Percentiles rank a stretch among this genome's conserved stretches.
Conservation (phyloP, 176 grass and related monocot species). For the Cenchrus americanus region DNA sequence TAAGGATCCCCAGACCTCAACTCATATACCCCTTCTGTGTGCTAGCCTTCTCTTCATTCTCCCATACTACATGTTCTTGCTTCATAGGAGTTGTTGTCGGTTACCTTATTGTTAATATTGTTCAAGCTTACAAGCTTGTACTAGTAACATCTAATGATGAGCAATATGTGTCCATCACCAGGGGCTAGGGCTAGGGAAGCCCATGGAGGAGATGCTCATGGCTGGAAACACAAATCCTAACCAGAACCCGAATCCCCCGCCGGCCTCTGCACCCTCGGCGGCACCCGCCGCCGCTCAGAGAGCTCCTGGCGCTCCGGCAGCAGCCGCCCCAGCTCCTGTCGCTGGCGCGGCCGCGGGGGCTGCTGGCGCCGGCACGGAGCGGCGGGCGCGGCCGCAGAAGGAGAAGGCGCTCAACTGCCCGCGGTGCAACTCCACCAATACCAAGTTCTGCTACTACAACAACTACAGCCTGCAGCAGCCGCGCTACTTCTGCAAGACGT, state of each 20-base stretch:
- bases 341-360: conserved; percentile 35
- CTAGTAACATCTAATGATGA: conserved; percentile 28
- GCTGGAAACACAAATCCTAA: conserved; percentile 51
- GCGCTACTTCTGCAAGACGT: conserved; percentile 97
- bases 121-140: neutral
- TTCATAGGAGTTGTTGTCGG: conserved; percentile 9
- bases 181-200: conserved; percentile 77
- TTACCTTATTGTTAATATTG: conserved; percentile 14
- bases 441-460: conserved; percentile 99
- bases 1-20: neutral
- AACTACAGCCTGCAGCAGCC: conserved; percentile 93
- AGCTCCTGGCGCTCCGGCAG: neutral
- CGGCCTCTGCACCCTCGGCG: conserved; percentile 3
- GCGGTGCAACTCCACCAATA: conserved; percentile 87
- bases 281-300: conserved; percentile 22
- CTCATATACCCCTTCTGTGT: neutral
- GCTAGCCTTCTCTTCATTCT: conserved; percentile 16
- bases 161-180: conserved; percentile 52
- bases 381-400: conserved; percentile 69
- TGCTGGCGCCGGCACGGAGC: conserved; percentile 38
- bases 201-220: conserved; percentile 83
- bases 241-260: conserved; percentile 34
- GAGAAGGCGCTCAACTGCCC: conserved; percentile 83
- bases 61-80: conserved; percentile 48
- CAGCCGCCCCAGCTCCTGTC: neutral